phyloP scores from a whole-genome alignment of 1,284 basidiomycete genomes.

The Neonothopanus nambi region DNA sequence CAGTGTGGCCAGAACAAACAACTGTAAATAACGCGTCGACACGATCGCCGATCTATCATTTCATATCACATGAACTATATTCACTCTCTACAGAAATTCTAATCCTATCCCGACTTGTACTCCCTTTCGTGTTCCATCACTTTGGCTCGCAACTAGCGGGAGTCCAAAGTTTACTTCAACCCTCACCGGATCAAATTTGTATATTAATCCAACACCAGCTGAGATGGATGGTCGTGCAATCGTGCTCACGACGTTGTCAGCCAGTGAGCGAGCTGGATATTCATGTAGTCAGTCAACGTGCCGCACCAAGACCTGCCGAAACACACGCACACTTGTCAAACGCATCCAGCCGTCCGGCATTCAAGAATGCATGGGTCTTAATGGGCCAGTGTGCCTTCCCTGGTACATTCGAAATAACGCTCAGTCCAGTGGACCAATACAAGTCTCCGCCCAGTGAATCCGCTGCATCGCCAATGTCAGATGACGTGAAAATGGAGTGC shows the following conservation, averaged over 20 bases:
- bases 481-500: background rate
- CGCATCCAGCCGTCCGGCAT: slow-evolving; percentile 81
- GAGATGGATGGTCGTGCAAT: slow-evolving; percentile 64
- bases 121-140: slow-evolving; percentile 80
- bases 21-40: background rate
- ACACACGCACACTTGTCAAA: slow-evolving; percentile 55
- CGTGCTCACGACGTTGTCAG: slow-evolving; percentile 37
- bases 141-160: slow-evolving; percentile 77
- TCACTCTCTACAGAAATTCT: slow-evolving; percentile 64
- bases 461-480: slow-evolving; percentile 32
- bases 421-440: slow-evolving; percentile 83
- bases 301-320: slow-evolving; percentile 1
- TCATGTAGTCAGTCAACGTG: background rate
- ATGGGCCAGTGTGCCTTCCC: slow-evolving; percentile 84
- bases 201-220: slow-evolving; percentile 89
- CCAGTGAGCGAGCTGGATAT: slow-evolving; percentile 37
- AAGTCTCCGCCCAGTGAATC: slow-evolving; percentile 91
- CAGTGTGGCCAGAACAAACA: background rate
- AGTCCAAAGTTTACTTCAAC: slow-evolving; percentile 93
- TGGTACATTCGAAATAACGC: slow-evolving; percentile 81
- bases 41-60: background rate
- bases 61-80: background rate
- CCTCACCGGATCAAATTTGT: slow-evolving; percentile 81
- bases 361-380: slow-evolving; percentile 84
- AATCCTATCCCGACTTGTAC: slow-evolving; percentile 92